These are phyloP conservation scores for Potentilla sterilis DNA, from an alignment of 306 rosid species.

Conservation along the genomic window DNA sequence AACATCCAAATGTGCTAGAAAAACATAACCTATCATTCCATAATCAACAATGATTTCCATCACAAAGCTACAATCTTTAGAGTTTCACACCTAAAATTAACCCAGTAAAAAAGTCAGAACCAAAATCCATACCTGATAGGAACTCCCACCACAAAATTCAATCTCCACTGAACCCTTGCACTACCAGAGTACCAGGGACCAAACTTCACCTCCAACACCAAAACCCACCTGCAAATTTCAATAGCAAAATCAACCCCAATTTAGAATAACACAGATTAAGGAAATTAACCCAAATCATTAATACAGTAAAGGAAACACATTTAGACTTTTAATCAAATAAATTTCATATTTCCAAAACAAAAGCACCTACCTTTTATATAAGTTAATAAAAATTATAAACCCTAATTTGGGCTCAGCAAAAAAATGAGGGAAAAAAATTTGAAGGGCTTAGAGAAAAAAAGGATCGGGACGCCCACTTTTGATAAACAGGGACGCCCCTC, in stretches of 20 bases:
- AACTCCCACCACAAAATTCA: slow-evolving; percentile 21
- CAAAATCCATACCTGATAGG: slow-evolving; percentile 27
- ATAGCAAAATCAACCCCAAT: background rate
- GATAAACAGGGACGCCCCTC: slow-evolving; percentile 36
- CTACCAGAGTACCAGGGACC: slow-evolving; percentile 5
- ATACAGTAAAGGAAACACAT: slow-evolving; percentile 2
- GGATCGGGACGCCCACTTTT: slow-evolving; percentile 49
- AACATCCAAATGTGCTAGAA: background rate
- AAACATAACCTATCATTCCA: background rate
- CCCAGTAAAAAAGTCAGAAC: slow-evolving; percentile 9
- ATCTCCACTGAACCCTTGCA: slow-evolving; percentile 21
- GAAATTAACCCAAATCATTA: slow-evolving; percentile 19
- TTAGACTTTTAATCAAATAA: slow-evolving; percentile 7
- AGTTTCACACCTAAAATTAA: background rate
- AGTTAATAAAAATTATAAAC: background rate
- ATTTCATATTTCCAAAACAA: slow-evolving; percentile 2
- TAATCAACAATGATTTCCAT: slow-evolving; percentile 13
- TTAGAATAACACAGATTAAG: slow-evolving; percentile 1
- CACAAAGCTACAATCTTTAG: background rate
- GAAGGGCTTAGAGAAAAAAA: slow-evolving; percentile 27
- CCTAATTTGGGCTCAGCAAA: background rate
- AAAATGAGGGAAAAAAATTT: slow-evolving; percentile 32
- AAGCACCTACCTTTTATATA: background rate
- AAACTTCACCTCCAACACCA: slow-evolving; percentile 19
- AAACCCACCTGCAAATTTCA: slow-evolving; percentile 17